Evolutionary conservation across 202 grass and related monocot species (phyloP).

Genomic region (Zoysia matrella): DNA sequence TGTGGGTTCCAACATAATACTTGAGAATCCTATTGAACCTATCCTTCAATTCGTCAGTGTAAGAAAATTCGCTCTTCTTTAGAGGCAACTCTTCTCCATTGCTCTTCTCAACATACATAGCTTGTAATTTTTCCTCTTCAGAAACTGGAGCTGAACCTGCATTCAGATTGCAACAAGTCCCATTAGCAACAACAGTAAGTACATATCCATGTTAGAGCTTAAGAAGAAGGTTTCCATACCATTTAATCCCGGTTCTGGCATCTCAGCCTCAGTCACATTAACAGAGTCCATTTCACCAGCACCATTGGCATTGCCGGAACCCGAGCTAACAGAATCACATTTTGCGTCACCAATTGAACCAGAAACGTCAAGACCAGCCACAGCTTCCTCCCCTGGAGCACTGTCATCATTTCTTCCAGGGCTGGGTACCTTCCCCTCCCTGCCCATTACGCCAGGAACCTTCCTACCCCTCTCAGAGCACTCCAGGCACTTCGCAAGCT

Average conservation of each 20-base stretch:
- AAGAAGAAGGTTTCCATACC: background rate
- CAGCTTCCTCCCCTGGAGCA: constrained; percentile 23
- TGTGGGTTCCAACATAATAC: constrained; percentile 89
- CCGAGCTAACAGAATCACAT: constrained; percentile 1
- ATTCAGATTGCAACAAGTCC: constrained; percentile 22
- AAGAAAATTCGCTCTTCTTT: constrained; percentile 52
- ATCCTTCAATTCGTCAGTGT: constrained; percentile 67
- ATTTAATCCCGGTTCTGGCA: constrained; percentile 30
- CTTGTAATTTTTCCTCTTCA: constrained; percentile 24
- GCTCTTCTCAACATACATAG: constrained; percentile 36
- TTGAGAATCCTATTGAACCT: constrained; percentile 76
- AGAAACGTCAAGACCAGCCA: constrained; percentile 13
- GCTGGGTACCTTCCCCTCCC: constrained; percentile 43
- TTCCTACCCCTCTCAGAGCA: constrained; percentile 95
- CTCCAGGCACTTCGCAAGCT: constrained; percentile 79
- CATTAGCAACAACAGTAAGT: background rate
- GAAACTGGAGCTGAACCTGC: constrained; percentile 3
- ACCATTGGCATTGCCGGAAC: background rate
- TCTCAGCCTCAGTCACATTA: constrained; percentile 13
- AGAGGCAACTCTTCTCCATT: constrained; percentile 43
- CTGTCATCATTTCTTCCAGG: constrained; percentile 23
- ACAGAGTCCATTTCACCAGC: constrained; percentile 33
- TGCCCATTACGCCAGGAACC: constrained; percentile 68
- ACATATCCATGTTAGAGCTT: background rate
- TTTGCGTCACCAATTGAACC: constrained; percentile 21